A percentile compares a stretch with the other conserved stretches of the same genome.
Evolutionary conservation across 352 stramenopile genomes (phyloP).

Genomic region (Pythium graminicola): DNA sequence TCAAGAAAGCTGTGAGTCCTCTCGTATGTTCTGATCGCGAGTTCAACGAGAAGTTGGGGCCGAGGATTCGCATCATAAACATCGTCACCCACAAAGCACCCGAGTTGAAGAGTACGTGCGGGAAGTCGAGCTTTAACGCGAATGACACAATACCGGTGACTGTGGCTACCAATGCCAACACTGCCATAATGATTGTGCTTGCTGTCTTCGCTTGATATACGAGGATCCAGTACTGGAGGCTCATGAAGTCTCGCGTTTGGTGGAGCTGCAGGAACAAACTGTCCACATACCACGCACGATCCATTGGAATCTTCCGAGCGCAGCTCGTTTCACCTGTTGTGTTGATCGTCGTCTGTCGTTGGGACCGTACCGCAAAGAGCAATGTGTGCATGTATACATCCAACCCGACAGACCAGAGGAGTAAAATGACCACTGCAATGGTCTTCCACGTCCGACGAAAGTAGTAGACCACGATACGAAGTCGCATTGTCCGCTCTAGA

Average conservation of each 20-base stretch:
- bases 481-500: constrained; percentile 54
- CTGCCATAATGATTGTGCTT: constrained; percentile 56
- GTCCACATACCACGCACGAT: constrained; percentile 38
- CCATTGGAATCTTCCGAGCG: constrained; percentile 31
- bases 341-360: constrained; percentile 36
- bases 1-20: constrained; percentile 49
- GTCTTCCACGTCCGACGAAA: constrained; percentile 70
- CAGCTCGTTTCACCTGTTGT: constrained; percentile 34
- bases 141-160: constrained; percentile 64
- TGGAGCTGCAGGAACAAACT: constrained; percentile 31
- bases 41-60: constrained; percentile 46
- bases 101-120: constrained; percentile 53
- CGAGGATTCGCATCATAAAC: constrained; percentile 37
- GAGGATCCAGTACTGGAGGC: constrained; percentile 49
- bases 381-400: constrained; percentile 60
- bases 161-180: constrained; percentile 50
- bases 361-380: constrained; percentile 35
- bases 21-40: constrained; percentile 33
- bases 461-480: constrained; percentile 70
- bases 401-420: constrained; percentile 58
- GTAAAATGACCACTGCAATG: constrained; percentile 53
- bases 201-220: constrained; percentile 58
- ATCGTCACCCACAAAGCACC: constrained; percentile 52
- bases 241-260: constrained; percentile 31
- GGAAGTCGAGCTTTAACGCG: constrained; percentile 73